A percentile compares a stretch with the other conserved stretches of the same genome.
Evolutionary conservation across 2,329 filamentous ascomycete genomes (phyloP).

Genomic region (Paraphoma chrysanthemicola): DNA sequence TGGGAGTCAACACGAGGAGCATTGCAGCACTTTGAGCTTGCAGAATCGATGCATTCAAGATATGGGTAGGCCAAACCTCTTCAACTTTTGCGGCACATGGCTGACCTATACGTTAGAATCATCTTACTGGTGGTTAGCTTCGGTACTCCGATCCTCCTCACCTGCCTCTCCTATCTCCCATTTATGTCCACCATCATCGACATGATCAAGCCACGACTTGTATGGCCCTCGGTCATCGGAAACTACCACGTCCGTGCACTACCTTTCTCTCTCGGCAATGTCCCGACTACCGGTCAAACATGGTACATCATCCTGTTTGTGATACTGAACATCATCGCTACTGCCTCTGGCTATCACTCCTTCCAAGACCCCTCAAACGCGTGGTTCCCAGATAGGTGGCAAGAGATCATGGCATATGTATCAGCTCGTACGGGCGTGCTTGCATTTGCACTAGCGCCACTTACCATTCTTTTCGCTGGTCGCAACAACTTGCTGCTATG

Average conservation of each 20-base stretch:
- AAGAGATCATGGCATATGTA: constrained; percentile 38
- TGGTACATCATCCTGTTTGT: constrained; percentile 51
- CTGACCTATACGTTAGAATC: not conserved
- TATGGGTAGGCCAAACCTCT: not conserved
- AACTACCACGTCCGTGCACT: constrained; percentile 21
- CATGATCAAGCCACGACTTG: constrained; percentile 17
- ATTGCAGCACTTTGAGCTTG: too few species aligned
- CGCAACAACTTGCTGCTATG: constrained; percentile 50
- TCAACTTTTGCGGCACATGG: not conserved
- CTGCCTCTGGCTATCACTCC: constrained; percentile 40
- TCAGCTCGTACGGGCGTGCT: constrained; percentile 39
- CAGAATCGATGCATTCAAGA: not conserved
- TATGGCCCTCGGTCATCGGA: constrained; percentile 20
- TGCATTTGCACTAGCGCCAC: constrained; percentile 37
- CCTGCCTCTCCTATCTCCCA: constrained; percentile 17
- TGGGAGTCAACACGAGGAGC: not conserved
- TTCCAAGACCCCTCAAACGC: constrained; percentile 38
- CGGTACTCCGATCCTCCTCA: constrained; percentile 13
- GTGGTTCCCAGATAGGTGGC: constrained; percentile 40
- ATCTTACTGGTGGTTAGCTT: not conserved
- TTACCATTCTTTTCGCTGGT: constrained; percentile 43
- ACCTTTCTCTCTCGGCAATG: constrained; percentile 32
- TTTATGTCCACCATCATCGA: constrained; percentile 12
- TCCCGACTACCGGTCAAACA: constrained; percentile 54
- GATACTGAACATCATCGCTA: constrained; percentile 23